Conservation (phyloP, 768 basidiomycete species). For the Tremella mesenterica region DNA sequence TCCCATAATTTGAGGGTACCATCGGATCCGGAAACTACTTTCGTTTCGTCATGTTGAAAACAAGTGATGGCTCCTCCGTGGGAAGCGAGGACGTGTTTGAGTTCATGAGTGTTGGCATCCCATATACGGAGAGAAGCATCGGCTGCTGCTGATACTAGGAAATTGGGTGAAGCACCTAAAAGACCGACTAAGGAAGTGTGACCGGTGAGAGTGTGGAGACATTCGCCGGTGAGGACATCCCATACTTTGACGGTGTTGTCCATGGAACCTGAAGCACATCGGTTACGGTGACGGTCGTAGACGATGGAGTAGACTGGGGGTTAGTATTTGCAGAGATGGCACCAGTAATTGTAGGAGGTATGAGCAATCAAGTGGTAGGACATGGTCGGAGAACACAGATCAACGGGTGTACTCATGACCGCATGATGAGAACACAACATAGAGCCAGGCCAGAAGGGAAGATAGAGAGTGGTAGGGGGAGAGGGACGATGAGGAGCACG, state of each 20-base stretch:
- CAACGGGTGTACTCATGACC: too few species aligned
- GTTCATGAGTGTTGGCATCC: conserved; percentile 76
- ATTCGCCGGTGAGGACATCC: conserved; percentile 74
- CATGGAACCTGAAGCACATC: conserved; percentile 96
- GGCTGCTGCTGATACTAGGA: conserved; percentile 90
- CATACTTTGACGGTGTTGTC: conserved; percentile 94
- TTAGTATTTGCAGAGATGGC: conserved; percentile 2
- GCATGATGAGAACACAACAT: too few species aligned
- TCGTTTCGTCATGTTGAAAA: conserved; percentile 97
- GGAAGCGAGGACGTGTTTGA: conserved; percentile 71
- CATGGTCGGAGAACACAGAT: too few species aligned
- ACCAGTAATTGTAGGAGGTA: not conserved
- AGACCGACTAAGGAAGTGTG: conserved; percentile 94
- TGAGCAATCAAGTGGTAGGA: not conserved
- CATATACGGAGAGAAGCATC: conserved; percentile 91
- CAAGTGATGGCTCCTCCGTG: conserved; percentile 98
- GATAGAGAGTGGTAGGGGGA: too few species aligned
- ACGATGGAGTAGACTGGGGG: conserved; percentile 85
- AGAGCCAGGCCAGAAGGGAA: too few species aligned
- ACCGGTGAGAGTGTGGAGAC: conserved; percentile 70
- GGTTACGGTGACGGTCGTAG: conserved; percentile 71
- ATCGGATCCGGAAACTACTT: conserved; percentile 88
- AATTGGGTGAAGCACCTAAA: conserved; percentile 75
- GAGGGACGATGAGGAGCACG: too few species aligned
- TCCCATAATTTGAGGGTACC: conserved; percentile 99